Base-by-base conservation (phyloP, 305 asterid species). In the Withania somnifera region DNA sequence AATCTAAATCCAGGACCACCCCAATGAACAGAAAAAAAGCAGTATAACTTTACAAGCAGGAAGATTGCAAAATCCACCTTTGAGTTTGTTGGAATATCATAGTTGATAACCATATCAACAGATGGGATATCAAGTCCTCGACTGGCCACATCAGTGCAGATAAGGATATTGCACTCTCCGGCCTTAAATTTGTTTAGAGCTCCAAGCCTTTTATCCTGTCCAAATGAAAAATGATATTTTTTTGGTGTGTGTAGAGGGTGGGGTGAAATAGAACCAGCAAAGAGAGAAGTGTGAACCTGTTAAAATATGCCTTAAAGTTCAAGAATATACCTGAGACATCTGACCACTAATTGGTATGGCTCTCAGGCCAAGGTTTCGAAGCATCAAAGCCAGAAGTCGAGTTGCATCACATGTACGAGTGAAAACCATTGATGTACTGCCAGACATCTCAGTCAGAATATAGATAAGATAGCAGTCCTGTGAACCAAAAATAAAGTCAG, bases 41-140 rank as follows among this genome's bases (percentile, higher is more conserved):
- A 54, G 28, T 22, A 45, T 13, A 32, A 45, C 26, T 47, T 75
- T 38, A 51, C n/a, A 78, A 38, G 82, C 63, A 34, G 73, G 56
- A 19, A 47, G 78, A 86, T 36, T 32, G 67, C 51, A 85, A 54
- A 77, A 61, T 60, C 78, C 84, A 95, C 99, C 98, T 94, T 93
- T 63, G 98, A 92, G 89, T 95, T 94, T 77, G 94, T 64, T 83
- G 99, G 99, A 47, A 94, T 90, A 80, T 94, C 98, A 85, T 92
- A 95, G 88, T 95, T 95, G 84, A 95, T 93, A 86, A 95, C 98
- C 93, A 93, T 82, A 81, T 94, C 98, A 6, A 95, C 99, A 0
- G 97, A 86, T 15, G 99, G 98, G 83, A 95, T 94, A 88, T 95
- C 99, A 53, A 95, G 95, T 71, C 99, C 99, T 90, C 98, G 91